Conservation (phyloP, 2,329 filamentous ascomycete species). For the Botrytis aclada region DNA sequence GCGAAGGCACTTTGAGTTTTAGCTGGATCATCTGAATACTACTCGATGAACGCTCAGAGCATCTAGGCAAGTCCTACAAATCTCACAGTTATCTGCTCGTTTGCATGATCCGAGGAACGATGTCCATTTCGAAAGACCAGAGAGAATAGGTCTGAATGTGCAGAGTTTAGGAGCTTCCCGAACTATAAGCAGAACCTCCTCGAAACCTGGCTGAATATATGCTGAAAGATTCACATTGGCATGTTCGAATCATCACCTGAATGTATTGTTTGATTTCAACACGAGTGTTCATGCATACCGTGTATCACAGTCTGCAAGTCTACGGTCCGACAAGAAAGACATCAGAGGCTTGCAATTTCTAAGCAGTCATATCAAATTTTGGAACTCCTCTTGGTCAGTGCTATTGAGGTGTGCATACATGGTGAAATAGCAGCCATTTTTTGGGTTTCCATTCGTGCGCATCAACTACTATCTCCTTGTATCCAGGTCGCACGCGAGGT, state of each 20-base stretch:
- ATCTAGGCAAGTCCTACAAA: background rate
- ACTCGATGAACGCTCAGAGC: background rate
- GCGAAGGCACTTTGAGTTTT: too few species aligned
- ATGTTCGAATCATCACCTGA: background rate
- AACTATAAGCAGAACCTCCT: background rate
- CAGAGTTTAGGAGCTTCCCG: background rate
- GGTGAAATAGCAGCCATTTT: background rate
- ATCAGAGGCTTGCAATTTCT: background rate
- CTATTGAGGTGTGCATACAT: background rate
- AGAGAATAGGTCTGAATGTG: background rate
- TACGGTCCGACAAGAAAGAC: background rate
- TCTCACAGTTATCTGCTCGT: background rate
- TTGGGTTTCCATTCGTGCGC: background rate
- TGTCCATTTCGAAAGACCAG: background rate
- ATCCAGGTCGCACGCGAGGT: background rate
- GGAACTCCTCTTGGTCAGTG: slow-evolving; percentile 1
- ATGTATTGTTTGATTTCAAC: background rate
- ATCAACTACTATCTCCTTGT: background rate
- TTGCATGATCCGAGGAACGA: background rate
- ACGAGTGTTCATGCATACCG: background rate
- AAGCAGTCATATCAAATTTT: background rate
- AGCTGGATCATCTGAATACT: background rate
- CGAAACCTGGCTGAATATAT: background rate
- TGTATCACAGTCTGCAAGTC: background rate
- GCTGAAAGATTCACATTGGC: background rate